Evolutionary conservation across 2,329 filamentous ascomycete genomes (phyloP).

Genomic region (Claviceps citrina): DNA sequence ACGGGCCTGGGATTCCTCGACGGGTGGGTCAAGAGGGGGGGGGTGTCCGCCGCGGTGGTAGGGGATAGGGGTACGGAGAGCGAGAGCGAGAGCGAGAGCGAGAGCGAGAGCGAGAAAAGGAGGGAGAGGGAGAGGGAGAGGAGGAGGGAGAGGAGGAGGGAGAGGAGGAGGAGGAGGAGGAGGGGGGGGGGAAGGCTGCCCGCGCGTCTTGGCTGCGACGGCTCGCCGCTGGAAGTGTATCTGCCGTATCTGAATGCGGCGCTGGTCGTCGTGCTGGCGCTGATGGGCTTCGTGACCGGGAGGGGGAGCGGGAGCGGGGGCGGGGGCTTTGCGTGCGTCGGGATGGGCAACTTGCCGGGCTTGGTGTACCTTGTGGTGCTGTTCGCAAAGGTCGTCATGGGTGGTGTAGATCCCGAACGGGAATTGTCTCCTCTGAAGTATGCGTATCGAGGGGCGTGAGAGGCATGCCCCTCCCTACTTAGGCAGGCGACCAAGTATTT

Average conservation of each 20-base stretch:
- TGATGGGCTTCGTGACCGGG: conserved; percentile 27
- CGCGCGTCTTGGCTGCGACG: conserved; percentile 6
- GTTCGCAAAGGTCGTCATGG: conserved; percentile 49
- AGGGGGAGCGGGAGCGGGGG: conserved; percentile 11
- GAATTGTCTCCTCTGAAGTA: conserved; percentile 50
- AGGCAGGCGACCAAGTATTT: too few relatives aligned
- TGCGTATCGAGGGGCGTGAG: conserved; percentile 51
- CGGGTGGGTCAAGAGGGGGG: conserved; percentile 19
- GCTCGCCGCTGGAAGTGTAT: conserved; percentile 37
- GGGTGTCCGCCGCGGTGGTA: conserved; percentile 6
- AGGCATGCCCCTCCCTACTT: too few relatives aligned
- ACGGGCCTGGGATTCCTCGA: conserved; percentile 40
- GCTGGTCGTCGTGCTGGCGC: conserved; percentile 36
- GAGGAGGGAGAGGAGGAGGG: conserved; percentile 1
- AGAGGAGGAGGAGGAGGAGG: neutral
- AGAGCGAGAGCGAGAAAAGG: too few relatives aligned
- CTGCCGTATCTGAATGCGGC: conserved; percentile 45
- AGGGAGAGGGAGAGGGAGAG: neutral
- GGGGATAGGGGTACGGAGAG: too few relatives aligned
- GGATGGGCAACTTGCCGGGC: conserved; percentile 36
- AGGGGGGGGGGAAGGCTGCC: conserved; percentile 7
- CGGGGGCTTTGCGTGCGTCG: conserved; percentile 22
- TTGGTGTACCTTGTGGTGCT: conserved; percentile 47
- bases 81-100: too few relatives aligned
- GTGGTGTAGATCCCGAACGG: conserved; percentile 49